Base-by-base conservation (phyloP, 768 basidiomycete species). In the Coprinopsis strossmayeri region DNA sequence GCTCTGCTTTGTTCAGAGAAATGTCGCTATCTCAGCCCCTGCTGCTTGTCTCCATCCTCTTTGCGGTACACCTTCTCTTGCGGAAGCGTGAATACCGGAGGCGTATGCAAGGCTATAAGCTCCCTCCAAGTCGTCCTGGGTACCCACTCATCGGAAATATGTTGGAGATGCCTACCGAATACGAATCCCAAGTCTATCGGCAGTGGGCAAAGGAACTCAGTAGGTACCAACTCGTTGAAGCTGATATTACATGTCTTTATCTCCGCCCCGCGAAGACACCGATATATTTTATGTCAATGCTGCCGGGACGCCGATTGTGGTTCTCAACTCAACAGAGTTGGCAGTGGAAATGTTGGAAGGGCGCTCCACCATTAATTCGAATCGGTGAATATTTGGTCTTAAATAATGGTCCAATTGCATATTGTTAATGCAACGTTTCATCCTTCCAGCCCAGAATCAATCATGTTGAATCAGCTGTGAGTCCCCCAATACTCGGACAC, bases 221-320 rank as follows among this genome's bases (percentile, higher is more conserved):
- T 39, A 24, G 17, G 46, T 26, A n/a, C n/a, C n/a, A n/a, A n/a
- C n/a, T n/a, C n/a, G n/a, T n/a, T n/a, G n/a, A n/a, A n/a, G n/a
- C n/a, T n/a, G n/a, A n/a, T n/a, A n/a, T n/a, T n/a, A n/a, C n/a
- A n/a, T n/a, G 21, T 11, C 4, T 25, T 18, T 9, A 7, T 25
- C 1, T n/a, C n/a, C n/a, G n/a, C n/a, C n/a, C n/a, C n/a, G n/a
- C 37, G n/a, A 39, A 61, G 62, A 53, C 9, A 59, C 60, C 1
- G 60, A 59, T 39, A 57, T 63, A 1, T 51, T 61, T 11, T 55
- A 60, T 37, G 27, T 60, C 3, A 44, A 50, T 21, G 59, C 54
- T 5, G 55, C 54, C 5, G 57, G 60, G 3, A 54, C 46, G 17
- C 40, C 54, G 10, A 49, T 61, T 25, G 48, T 61, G 18, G 51